Evolutionary conservation across 768 basidiomycete genomes (phyloP).

Genomic region (Russula olivacea): DNA sequence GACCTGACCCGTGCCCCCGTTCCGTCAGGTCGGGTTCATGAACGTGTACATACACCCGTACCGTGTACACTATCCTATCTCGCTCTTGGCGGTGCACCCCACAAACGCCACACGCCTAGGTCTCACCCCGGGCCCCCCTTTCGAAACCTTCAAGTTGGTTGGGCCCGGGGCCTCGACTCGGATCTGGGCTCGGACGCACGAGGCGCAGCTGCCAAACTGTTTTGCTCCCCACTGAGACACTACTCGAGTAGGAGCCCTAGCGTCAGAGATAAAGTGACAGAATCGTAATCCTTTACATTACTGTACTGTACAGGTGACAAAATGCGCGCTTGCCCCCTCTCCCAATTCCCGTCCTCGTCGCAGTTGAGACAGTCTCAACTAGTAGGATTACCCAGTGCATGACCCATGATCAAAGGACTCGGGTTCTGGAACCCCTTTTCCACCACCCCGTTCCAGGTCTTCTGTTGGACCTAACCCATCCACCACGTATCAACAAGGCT

Average conservation of each 20-base stretch:
- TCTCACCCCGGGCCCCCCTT: background rate
- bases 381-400: background rate
- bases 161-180: background rate
- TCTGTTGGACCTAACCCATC: constrained; percentile 1
- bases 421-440: constrained; percentile 3
- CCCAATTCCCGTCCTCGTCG: background rate
- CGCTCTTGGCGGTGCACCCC: background rate
- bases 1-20: background rate
- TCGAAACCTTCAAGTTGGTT: background rate
- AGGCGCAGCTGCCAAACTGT: background rate
- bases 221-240: no score
- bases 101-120: no score
- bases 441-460: background rate
- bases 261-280: background rate
- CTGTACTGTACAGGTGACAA: background rate
- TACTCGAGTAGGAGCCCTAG: background rate
- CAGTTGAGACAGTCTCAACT: background rate
- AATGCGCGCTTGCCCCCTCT: background rate
- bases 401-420: background rate
- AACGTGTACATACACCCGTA: background rate
- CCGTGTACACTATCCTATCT: background rate
- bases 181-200: background rate
- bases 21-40: constrained; percentile 5
- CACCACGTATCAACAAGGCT: background rate
- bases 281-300: background rate